These are phyloP conservation scores for Ligustrum vulgare DNA, from an alignment of 257 asterid genomes.

Conservation along the genomic window DNA sequence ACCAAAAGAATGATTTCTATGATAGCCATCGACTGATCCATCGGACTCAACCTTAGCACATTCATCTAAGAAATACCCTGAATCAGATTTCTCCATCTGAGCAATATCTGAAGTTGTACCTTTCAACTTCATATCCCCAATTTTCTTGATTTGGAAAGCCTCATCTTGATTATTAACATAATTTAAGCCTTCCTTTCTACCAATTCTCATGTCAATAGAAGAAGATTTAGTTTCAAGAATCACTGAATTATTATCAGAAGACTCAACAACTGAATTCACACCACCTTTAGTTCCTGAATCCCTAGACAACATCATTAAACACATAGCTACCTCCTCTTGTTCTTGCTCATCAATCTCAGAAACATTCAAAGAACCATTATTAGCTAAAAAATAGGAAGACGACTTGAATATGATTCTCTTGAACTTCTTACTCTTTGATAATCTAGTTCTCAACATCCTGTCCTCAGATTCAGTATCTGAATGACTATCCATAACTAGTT, in stretches of 20 bases:
- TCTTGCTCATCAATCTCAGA: slow-evolving; percentile 81
- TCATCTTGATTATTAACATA: slow-evolving; percentile 24
- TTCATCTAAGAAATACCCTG: slow-evolving; percentile 87
- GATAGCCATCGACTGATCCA: slow-evolving; percentile 52
- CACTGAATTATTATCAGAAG: slow-evolving; percentile 85
- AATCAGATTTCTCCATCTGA: slow-evolving; percentile 65
- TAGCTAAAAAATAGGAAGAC: slow-evolving; percentile 40
- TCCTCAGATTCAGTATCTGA: slow-evolving; percentile 73
- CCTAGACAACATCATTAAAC: slow-evolving; percentile 83
- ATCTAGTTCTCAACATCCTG: slow-evolving; percentile 40
- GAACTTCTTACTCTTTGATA: slow-evolving; percentile 48
- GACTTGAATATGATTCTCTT: slow-evolving; percentile 46
- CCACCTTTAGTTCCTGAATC: slow-evolving; percentile 58
- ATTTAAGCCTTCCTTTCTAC: slow-evolving; percentile 29
- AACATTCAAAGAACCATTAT: slow-evolving; percentile 58
- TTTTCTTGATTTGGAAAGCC: slow-evolving; percentile 28
- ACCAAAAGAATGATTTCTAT: slow-evolving; percentile 23
- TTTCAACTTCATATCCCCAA: slow-evolving; percentile 34
- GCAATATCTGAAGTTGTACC: slow-evolving; percentile 31
- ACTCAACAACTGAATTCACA: slow-evolving; percentile 74
- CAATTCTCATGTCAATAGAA: slow-evolving; percentile 52
- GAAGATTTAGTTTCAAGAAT: slow-evolving; percentile 76
- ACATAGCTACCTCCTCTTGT: slow-evolving; percentile 73
- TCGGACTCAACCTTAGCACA: slow-evolving; percentile 68
- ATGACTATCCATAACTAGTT: slow-evolving; percentile 49